Conservation (phyloP, 2,329 filamentous ascomycete species). For the Plectosphaerella sp. region DNA sequence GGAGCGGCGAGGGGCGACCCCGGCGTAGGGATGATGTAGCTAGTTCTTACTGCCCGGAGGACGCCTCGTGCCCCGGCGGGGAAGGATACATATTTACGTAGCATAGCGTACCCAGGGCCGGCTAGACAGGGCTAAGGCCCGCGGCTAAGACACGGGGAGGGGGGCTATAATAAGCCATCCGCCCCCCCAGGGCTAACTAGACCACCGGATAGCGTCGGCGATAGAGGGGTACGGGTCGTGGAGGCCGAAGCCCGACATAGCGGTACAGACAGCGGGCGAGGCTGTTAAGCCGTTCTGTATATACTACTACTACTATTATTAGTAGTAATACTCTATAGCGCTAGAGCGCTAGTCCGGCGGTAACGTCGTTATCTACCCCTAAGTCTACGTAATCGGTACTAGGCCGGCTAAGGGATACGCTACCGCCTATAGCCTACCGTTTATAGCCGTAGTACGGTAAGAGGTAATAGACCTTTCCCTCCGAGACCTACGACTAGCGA, state of each 20-base stretch:
- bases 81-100: too few relatives aligned
- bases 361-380: not conserved
- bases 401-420: not conserved
- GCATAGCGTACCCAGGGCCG: too few relatives aligned
- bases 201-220: not conserved
- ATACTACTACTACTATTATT: not conserved
- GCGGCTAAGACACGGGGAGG: not conserved
- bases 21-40: too few relatives aligned
- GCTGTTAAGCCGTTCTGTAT: not conserved
- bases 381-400: not conserved
- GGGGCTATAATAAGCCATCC: not conserved
- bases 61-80: too few relatives aligned
- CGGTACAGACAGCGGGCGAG: not conserved
- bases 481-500: too few relatives aligned
- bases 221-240: not conserved
- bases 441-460: too few relatives aligned
- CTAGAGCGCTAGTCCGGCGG: not conserved
- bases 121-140: not conserved
- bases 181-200: not conserved
- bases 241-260: not conserved
- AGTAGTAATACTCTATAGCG: not conserved
- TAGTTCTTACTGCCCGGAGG: too few relatives aligned
- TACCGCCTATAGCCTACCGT: not conserved
- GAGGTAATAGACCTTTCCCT: too few relatives aligned
- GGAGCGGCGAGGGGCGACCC: too few relatives aligned